A percentile compares a stretch with the other conserved stretches of the same genome.
phyloP scores from a whole-genome alignment of 495 filamentous ascomycete species.

The Pyrenopolyporus hunteri region DNA sequence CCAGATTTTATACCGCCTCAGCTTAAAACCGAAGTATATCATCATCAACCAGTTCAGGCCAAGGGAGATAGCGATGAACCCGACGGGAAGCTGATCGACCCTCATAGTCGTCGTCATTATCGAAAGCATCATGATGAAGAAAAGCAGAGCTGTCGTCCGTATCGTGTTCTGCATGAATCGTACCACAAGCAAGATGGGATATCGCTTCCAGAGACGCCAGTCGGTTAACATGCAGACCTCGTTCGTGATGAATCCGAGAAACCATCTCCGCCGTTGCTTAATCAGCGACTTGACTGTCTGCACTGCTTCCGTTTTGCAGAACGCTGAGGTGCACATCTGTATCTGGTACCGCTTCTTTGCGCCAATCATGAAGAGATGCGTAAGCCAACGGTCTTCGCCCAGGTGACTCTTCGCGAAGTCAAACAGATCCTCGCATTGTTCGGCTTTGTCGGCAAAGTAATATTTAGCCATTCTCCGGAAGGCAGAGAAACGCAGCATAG shows the following conservation, averaged over 20 bases:
- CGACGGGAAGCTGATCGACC: conserved; percentile 79
- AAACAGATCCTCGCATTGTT: conserved; percentile 95
- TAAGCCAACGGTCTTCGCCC: conserved; percentile 96
- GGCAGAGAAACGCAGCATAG: conserved; percentile 93
- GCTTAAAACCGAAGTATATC: conserved; percentile 89
- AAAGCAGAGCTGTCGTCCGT: conserved; percentile 90
- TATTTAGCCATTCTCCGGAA: conserved; percentile 98
- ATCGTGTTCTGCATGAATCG: conserved; percentile 98
- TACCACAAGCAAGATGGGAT: conserved; percentile 86
- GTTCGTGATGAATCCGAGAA: conserved; percentile 97
- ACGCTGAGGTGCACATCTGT: conserved; percentile 95
- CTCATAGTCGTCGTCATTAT: conserved; percentile 83
- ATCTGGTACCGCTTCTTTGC: conserved; percentile 93
- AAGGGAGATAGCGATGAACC: conserved; percentile 94
- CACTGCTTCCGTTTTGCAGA: conserved; percentile 98
- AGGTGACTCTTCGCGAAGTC: conserved; percentile 96
- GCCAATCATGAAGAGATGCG: conserved; percentile 98
- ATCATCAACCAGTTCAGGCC: conserved; percentile 95
- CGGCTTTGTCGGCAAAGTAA: conserved; percentile 97
- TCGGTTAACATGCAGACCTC: conserved; percentile 99
- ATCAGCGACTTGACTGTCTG: conserved; percentile 84
- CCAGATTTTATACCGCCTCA: conserved; percentile 91
- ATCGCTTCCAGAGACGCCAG: conserved; percentile 85
- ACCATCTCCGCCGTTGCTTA: conserved; percentile 97
- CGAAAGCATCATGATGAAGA: conserved; percentile 93